phyloP scores from a whole-genome alignment of 1,139 yeast genomes.

The Kazachstania sp. region DNA sequence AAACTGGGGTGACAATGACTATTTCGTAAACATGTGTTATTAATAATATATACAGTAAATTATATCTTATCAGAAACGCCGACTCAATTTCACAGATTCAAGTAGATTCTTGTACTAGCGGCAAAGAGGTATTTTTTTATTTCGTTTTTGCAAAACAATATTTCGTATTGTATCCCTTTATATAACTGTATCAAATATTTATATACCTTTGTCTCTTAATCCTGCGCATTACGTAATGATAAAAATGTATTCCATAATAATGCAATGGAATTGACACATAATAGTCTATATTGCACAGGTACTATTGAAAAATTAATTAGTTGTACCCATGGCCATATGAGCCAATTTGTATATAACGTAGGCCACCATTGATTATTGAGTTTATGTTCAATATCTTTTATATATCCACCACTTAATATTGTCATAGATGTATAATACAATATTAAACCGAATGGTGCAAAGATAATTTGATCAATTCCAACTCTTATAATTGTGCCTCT shows the following conservation, averaged over 20 bases:
- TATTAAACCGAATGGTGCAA: conserved; percentile 67
- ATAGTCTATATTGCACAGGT: conserved; percentile 60
- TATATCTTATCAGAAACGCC: no score
- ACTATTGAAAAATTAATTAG: conserved; percentile 58
- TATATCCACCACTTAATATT: conserved; percentile 44
- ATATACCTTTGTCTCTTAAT: neutral
- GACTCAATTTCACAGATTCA: no score
- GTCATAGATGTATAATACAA: conserved; percentile 70
- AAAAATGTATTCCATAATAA: conserved; percentile 82
- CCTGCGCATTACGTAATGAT: conserved; percentile 31
- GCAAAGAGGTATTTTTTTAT: no score
- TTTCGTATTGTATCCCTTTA: no score
- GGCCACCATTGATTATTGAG: conserved; percentile 45
- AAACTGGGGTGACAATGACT: no score
- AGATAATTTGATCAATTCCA: conserved; percentile 59
- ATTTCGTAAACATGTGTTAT: no score
- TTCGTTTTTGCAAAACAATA: no score
- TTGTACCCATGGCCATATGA: conserved; percentile 83
- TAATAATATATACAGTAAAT: no score
- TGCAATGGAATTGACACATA: conserved; percentile 63
- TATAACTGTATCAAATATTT: no score
- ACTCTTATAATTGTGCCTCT: conserved; percentile 34
- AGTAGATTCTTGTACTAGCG: no score
- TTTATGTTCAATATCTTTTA: conserved; percentile 35
- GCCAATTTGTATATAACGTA: conserved; percentile 66